A percentile compares a stretch with the other conserved stretches of the same genome.
These are phyloP conservation scores for Endocalyx cinctus DNA, from an alignment of 2,329 filamentous ascomycete genomes.

Conservation along the genomic window DNA sequence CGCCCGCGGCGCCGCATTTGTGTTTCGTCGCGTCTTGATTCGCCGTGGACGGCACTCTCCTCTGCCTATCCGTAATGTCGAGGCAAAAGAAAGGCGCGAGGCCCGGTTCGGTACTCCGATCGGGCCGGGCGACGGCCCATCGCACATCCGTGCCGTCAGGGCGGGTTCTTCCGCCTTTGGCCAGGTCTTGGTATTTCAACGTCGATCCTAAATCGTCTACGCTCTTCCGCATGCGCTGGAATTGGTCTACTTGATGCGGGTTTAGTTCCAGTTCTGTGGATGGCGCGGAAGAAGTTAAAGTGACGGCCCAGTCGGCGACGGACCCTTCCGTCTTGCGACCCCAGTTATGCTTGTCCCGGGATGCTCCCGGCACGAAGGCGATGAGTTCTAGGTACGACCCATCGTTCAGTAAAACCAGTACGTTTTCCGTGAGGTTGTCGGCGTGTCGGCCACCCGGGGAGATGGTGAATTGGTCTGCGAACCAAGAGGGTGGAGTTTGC, in stretches of 20 bases:
- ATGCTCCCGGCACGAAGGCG: too few relatives aligned
- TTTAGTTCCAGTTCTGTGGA: neutral
- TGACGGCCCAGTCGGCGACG: neutral
- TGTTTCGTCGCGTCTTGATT: too few relatives aligned
- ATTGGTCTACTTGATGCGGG: too few relatives aligned
- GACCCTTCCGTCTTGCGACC: neutral
- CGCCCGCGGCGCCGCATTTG: neutral
- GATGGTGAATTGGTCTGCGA: constrained; percentile 1
- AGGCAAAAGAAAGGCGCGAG: neutral
- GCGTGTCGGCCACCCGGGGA: constrained; percentile 1
- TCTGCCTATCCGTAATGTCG: neutral
- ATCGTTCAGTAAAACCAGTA: constrained; percentile 1
- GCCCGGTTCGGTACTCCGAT: neutral
- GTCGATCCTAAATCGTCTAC: too few relatives aligned
- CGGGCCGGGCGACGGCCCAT: neutral
- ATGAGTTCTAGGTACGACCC: constrained; percentile 3
- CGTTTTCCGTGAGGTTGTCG: neutral
- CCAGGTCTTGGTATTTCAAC: too few relatives aligned
- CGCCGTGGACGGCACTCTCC: neutral
- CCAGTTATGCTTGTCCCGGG: too few relatives aligned
- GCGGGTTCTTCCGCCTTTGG: too few relatives aligned
- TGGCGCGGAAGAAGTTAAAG: neutral
- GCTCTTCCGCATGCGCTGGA: too few relatives aligned
- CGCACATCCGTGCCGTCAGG: neutral
- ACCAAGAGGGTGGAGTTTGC: neutral